A percentile compares a stretch with the other conserved stretches of the same genome.
phyloP scores from a whole-genome alignment of 129 eudicot genomes.

The Pseudognaphalium luteoalbum region DNA sequence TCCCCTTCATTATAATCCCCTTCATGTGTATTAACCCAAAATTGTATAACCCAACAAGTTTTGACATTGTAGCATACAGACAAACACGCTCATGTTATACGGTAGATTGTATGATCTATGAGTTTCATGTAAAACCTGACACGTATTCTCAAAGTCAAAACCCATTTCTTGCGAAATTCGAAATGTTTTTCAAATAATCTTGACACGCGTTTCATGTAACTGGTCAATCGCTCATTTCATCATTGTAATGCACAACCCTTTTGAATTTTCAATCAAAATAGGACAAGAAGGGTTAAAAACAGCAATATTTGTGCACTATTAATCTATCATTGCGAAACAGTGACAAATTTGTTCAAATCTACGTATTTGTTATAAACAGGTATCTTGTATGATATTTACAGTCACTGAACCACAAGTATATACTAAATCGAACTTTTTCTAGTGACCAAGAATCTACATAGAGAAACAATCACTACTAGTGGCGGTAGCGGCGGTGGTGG shows the following conservation, averaged over 20 bases:
- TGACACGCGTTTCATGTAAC: not conserved
- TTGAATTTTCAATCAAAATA: not conserved
- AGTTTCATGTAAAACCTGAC: conserved; percentile 12
- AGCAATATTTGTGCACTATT: no score
- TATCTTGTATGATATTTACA: conserved; percentile 33
- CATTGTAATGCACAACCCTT: not conserved
- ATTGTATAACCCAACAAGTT: not conserved
- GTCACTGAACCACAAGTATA: not conserved
- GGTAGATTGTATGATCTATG: not conserved
- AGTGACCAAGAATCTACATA: conserved; percentile 32
- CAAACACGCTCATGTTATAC: conserved; percentile 4
- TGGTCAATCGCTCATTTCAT: not conserved
- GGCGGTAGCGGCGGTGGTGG: not conserved
- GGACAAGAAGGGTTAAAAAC: not conserved
- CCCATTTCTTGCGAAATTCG: not conserved
- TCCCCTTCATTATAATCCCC: no score
- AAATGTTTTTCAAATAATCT: not conserved
- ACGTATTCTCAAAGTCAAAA: not conserved
- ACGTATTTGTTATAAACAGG: conserved; percentile 18
- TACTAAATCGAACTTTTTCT: not conserved
- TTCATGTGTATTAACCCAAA: no score
- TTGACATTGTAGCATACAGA: conserved; percentile 13
- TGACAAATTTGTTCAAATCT: not conserved
- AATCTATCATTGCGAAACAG: not conserved
- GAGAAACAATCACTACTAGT: conserved; percentile 42